Conservation (phyloP, 2,329 filamentous ascomycete genomes). For the Trichoderma semiorbis region DNA sequence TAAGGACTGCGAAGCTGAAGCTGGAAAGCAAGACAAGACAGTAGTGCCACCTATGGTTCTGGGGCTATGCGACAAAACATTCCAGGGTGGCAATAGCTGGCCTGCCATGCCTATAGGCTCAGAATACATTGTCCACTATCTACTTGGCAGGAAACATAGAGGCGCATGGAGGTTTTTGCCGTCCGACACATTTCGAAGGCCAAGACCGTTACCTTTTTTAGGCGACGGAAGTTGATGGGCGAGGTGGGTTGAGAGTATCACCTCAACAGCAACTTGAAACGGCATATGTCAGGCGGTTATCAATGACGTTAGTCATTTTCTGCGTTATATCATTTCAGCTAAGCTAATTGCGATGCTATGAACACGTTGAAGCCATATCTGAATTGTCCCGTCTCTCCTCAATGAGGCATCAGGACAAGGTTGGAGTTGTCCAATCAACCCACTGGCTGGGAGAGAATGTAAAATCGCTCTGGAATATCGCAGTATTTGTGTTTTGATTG, state of each 20-base stretch:
- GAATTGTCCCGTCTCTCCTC: neutral
- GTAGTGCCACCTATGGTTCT: neutral
- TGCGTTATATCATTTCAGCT: neutral
- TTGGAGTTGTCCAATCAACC: neutral
- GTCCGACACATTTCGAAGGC: neutral
- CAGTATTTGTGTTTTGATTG: neutral
- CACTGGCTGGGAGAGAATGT: neutral
- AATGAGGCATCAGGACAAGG: neutral
- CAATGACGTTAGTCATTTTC: neutral
- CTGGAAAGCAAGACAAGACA: neutral
- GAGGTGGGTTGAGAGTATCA: neutral
- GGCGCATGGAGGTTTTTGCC: neutral
- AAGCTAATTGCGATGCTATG: neutral
- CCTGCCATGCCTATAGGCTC: neutral
- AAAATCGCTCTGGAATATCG: slow-evolving; percentile 6
- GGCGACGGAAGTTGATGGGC: neutral
- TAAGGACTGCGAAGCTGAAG: neutral
- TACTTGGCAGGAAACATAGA: neutral
- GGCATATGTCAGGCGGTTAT: neutral
- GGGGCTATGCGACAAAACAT: neutral
- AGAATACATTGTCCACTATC: neutral
- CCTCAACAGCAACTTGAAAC: neutral
- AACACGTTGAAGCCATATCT: neutral
- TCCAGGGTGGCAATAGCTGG: neutral
- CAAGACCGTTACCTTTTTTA: neutral